Base-by-base conservation (phyloP, 2,329 filamentous ascomycete species). In the Phialocephala subalpina region DNA sequence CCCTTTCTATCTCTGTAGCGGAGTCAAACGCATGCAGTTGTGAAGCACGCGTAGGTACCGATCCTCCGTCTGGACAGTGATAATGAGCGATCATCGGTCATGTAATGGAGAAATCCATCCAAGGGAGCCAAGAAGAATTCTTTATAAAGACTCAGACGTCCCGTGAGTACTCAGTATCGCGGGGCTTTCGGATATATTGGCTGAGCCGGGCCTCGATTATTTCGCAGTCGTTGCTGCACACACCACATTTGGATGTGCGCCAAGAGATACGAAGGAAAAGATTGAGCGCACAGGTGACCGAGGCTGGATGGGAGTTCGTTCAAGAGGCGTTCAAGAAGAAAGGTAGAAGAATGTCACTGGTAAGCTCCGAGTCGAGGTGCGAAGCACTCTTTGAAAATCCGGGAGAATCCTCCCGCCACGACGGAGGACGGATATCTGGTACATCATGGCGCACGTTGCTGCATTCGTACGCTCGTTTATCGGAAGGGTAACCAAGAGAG, bases 201-300 rank as follows among this genome's bases (percentile, higher is more conserved):
- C 49, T 53, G 3, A 3, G 27, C 27, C 29, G 49, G 9, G 49
- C 22, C 9, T 33, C 9, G 29, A 33, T 33, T 33, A 5, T 9
- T 9, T 33, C 9, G 29, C 29, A 33, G 29, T 33, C 29, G 12
- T 20, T 52, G 2, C 18, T 33, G 14, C 25, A n/a, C 22, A 29
- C 49, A 11, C 49, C 49, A 29, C 49, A 53, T 53, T 18, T 33
- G 49, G 25, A 22, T 29, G 5, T 29, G 14, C 25, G 49, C 49
- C 49, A 53, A 49, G 45, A n/a, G 11, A 18, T n/a, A 7, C 7
- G 47, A 27, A 29, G 47, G 25, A 52, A 14, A 12, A 2, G 25
- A 52, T 14, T n/a, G 47, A 53, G 11, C 49, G 49, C 4, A 33
- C 49, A 53, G 49, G 25, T 53, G 49, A 33, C 49, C 49, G 25